A percentile compares a stretch with the other conserved stretches of the same genome.
phyloP scores from a whole-genome alignment of 768 basidiomycete species.

The Gymnopilus junonius region DNA sequence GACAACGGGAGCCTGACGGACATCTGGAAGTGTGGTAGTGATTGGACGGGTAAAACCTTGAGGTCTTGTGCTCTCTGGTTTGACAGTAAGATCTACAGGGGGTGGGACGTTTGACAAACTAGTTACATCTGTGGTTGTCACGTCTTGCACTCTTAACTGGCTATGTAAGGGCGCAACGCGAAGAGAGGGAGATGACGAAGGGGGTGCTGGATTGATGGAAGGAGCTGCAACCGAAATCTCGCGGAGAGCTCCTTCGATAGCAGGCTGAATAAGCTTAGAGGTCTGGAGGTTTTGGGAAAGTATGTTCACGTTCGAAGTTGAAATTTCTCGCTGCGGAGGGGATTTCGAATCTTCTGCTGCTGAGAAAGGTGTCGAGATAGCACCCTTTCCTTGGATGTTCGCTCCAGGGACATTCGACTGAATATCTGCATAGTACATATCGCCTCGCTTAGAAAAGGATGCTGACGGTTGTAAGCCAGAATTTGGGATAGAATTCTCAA shows the following conservation, averaged over 20 bases:
- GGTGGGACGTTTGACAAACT: not conserved
- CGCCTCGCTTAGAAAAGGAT: not conserved
- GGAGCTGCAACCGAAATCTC: not conserved
- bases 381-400: not conserved
- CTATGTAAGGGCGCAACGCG: not conserved
- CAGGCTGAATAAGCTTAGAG: not conserved
- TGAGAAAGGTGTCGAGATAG: not conserved
- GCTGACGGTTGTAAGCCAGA: not conserved
- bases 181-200: not conserved
- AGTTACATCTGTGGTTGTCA: not conserved
- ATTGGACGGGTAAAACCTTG: not conserved
- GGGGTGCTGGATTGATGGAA: not conserved
- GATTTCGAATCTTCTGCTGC: not conserved
- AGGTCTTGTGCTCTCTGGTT: not conserved
- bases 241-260: not conserved
- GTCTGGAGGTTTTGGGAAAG: not conserved
- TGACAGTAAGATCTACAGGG: not conserved
- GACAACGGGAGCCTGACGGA: not conserved
- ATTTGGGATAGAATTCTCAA: not conserved
- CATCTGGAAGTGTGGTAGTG: not conserved
- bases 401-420: not conserved
- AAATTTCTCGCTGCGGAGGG: not conserved
- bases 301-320: not conserved
- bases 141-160: not conserved
- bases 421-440: not conserved